A percentile compares a stretch with the other conserved stretches of the same genome.
Evolutionary conservation across 192 early-diverging fungal species (phyloP).

Genomic region (Rhizoclosmatium globosum): DNA sequence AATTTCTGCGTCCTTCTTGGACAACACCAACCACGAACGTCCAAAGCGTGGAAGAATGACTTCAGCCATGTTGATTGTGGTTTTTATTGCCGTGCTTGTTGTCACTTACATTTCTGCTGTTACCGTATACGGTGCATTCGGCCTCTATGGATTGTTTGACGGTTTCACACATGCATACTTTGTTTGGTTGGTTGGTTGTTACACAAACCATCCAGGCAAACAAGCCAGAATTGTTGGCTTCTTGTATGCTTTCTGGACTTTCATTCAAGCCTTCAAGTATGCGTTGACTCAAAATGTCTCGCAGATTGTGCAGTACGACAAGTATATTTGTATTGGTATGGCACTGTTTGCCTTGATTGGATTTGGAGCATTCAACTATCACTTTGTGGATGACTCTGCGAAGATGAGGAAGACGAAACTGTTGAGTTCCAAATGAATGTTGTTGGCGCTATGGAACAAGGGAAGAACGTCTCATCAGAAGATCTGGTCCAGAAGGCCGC

Average conservation of each 20-base stretch:
- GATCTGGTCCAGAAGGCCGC: neutral
- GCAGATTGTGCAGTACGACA: neutral
- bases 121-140: constrained; percentile 12
- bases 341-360: constrained; percentile 16
- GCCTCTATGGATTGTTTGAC: constrained; percentile 18
- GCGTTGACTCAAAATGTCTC: neutral
- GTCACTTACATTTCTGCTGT: constrained; percentile 1
- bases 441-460: neutral
- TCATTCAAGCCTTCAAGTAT: neutral
- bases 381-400: constrained; percentile 3
- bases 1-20: constrained; percentile 4
- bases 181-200: constrained; percentile 8
- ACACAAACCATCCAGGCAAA: neutral
- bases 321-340: neutral
- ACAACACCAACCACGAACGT: constrained; percentile 15
- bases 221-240: constrained; percentile 23
- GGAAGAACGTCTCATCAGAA: neutral
- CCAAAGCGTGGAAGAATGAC: constrained; percentile 22
- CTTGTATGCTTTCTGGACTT: neutral
- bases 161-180: constrained; percentile 19
- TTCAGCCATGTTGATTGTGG: constrained; percentile 10
- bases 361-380: constrained; percentile 15
- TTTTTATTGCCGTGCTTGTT: neutral
- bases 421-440: neutral
- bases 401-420: neutral